Base-by-base conservation (phyloP, 768 basidiomycete genomes). In the Termitomyces sp. region DNA sequence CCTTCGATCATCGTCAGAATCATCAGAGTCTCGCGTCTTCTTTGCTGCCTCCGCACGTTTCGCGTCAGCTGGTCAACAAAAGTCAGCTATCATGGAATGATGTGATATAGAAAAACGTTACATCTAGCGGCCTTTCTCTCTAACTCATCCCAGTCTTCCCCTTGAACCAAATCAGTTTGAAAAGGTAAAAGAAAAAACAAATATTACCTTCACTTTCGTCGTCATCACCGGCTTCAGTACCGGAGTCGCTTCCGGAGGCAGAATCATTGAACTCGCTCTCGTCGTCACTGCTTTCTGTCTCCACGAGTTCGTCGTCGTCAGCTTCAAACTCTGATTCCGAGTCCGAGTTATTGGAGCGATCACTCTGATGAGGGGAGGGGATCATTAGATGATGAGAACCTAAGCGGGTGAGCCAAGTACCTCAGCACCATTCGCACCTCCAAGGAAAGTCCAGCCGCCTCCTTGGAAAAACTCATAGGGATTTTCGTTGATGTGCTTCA, bases 401-500 rank as follows among this genome's bases (percentile, higher is more conserved):
- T 13, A 18, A 47, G 43, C 8, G 31, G 53, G 26, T 42, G 29
- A n/a, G 20, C 12, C 3, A 39, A 44, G 61, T 56, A 90, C 90
- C 68, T 88, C 90, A 14, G 79, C 83, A 31, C 81, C 88, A 58
- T 79, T 82, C 10, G 83, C 76, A 42, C 87, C 87, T 14, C 87
- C 85, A 59, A 98, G 80, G 86, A 94, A 98, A 56, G 74, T 76
- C 96, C 96, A 98, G 36, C 97, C 97, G n/a, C 94, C 94, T 49
- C 88, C 85, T 60, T 88, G 88, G 85, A 95, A 99, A 76, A 98
- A 99, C 29, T 90, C 92, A 63, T 90, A 86, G 0, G 97, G 94
- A 61, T 88, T 92, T 62, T 98, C 96, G 61, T 97, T 97, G 73
- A 98, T 87, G 39, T 93, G 95, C 73, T 98, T 98, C 94, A 99